phyloP scores from a whole-genome alignment of 352 stramenopile genomes.

The Phytopythium aichiense region DNA sequence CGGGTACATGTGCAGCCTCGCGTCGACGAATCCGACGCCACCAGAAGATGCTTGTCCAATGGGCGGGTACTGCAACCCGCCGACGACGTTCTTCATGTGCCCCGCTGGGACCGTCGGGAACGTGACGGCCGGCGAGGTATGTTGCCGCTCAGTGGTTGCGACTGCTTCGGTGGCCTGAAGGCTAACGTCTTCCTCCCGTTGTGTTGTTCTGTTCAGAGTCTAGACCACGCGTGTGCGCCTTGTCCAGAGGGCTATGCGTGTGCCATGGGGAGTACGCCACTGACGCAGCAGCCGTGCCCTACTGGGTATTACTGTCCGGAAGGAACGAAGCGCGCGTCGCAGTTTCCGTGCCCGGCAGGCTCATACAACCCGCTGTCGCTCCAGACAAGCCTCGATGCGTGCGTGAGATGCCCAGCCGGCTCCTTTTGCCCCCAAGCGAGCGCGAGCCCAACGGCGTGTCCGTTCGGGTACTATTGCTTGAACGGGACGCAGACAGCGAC shows the following conservation, averaged over 20 bases:
- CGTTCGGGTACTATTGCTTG: slow-evolving; percentile 81
- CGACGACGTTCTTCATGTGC: slow-evolving; percentile 82
- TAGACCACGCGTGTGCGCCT: slow-evolving; percentile 67
- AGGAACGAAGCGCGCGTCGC: slow-evolving; percentile 52
- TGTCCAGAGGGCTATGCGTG: slow-evolving; percentile 81
- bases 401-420: slow-evolving; percentile 50
- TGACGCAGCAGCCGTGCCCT: slow-evolving; percentile 62
- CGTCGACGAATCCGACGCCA: slow-evolving; percentile 77
- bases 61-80: slow-evolving; percentile 86
- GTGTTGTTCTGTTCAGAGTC: slow-evolving; percentile 34
- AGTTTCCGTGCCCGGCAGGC: slow-evolving; percentile 84
- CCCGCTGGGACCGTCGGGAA: slow-evolving; percentile 86
- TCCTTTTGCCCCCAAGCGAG: slow-evolving; percentile 62
- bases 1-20: slow-evolving; percentile 79
- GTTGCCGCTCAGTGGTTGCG: background rate
- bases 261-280: slow-evolving; percentile 63
- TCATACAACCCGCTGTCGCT: slow-evolving; percentile 68
- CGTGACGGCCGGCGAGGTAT: slow-evolving; percentile 66
- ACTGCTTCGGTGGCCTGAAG: no score
- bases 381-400: slow-evolving; percentile 48
- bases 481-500: slow-evolving; percentile 52
- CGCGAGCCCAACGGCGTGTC: slow-evolving; percentile 46
- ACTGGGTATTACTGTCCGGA: slow-evolving; percentile 66
- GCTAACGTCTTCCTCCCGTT: background rate
- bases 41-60: slow-evolving; percentile 82